Percentiles rank a stretch among this genome's conserved stretches.
phyloP scores from a whole-genome alignment of 208 protist species.

The Leishmania aethiopica region DNA sequence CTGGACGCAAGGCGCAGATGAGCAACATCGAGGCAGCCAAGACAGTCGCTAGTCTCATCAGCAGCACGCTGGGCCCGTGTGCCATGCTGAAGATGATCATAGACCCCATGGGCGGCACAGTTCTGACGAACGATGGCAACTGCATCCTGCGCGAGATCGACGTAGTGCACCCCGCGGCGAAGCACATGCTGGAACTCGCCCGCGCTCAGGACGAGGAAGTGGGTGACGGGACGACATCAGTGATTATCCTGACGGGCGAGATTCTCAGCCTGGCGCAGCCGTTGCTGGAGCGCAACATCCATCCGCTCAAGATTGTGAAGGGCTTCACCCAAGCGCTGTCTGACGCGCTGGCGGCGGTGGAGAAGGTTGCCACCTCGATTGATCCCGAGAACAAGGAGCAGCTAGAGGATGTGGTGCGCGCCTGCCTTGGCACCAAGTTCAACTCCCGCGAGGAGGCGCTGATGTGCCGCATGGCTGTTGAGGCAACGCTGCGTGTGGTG shows the following conservation, averaged over 20 bases:
- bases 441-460: constrained; percentile 95
- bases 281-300: constrained; percentile 98
- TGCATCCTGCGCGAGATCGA: constrained; percentile 99
- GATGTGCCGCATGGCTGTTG: constrained; percentile 98
- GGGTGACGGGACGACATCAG: constrained; percentile 99
- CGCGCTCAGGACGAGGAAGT: constrained; percentile 99
- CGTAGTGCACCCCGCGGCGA: constrained; percentile 99
- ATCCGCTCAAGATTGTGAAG: constrained; percentile 98
- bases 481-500: constrained; percentile 97
- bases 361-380: constrained; percentile 92
- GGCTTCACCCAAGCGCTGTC: constrained; percentile 97
- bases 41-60: constrained; percentile 99
- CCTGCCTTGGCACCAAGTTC: constrained; percentile 99
- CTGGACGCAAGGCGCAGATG: constrained; percentile 97
- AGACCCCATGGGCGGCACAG: constrained; percentile 99
- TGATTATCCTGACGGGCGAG: constrained; percentile 99
- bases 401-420: constrained; percentile 93
- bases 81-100: constrained; percentile 99
- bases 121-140: constrained; percentile 99
- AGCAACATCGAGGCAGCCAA: constrained; percentile 99
- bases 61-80: constrained; percentile 99
- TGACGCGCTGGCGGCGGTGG: constrained; percentile 95
- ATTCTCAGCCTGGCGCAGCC: constrained; percentile 97
- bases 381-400: constrained; percentile 93
- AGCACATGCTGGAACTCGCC: constrained; percentile 99